These are phyloP conservation scores for Neofusicoccum ribis DNA, from an alignment of 2,329 filamentous ascomycete genomes.

Conservation along the genomic window DNA sequence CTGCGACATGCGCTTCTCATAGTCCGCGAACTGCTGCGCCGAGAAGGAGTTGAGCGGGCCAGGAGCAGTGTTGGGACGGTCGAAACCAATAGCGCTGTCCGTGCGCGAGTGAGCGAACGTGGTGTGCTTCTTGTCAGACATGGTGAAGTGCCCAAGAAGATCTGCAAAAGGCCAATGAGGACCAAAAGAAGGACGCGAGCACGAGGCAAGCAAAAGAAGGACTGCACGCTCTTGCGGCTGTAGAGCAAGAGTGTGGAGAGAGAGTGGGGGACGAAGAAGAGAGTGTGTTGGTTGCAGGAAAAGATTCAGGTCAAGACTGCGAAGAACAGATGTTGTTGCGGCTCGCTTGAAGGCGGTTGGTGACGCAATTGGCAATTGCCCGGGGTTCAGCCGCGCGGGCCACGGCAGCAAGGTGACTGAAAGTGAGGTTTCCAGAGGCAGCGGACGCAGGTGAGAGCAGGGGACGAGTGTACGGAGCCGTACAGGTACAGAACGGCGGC, in stretches of 20 bases:
- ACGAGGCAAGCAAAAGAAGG: background rate
- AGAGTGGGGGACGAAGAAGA: background rate
- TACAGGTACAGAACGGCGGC: background rate
- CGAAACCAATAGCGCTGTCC: background rate
- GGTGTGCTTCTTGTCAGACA: background rate
- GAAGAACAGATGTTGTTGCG: background rate
- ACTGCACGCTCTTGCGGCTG: background rate
- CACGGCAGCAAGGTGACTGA: background rate
- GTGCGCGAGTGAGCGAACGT: background rate
- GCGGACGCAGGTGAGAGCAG: no score
- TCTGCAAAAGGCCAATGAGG: background rate
- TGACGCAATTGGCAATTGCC: background rate
- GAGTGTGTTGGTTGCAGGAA: background rate
- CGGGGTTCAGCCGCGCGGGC: background rate
- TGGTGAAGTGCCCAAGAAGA: background rate
- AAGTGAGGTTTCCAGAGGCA: background rate
- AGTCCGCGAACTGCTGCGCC: conserved; percentile 6
- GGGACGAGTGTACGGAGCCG: background rate
- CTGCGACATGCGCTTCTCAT: conserved; percentile 13
- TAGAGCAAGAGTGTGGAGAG: no score
- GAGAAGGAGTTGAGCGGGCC: conserved; percentile 3
- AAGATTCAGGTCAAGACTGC: background rate
- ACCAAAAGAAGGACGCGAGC: background rate
- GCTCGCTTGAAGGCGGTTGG: background rate
- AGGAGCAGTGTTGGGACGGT: background rate